Evolutionary conservation across 345 rosid genomes (phyloP), one percentile per base, ranked within the genome.

Genomic region (Populus euphratica): DNA sequence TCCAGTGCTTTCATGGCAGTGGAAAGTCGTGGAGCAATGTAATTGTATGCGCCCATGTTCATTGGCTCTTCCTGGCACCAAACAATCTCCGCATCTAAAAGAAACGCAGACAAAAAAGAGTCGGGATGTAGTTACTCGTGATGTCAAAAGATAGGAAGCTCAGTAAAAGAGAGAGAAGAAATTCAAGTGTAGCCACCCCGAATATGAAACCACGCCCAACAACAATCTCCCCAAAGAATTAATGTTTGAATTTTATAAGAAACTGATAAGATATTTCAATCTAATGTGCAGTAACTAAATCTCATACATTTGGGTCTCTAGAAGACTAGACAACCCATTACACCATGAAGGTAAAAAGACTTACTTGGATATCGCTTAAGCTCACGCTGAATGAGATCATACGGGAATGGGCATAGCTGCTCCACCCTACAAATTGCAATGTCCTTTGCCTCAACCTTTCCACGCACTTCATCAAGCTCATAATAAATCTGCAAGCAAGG

Each of bases 51-150:
- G 67, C 94, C 97, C 94, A 92, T 92, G 90, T 90, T 92, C 97
- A 92, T 92, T 23, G 94, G 93, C 83, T 92, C 97, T 81, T 92
- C 96, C 84, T 92, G 97, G 87, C 94, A 89, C 97, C 97, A 90
- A 38, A 90, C 90, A 0, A 92, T 79, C 90, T 90, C 93, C 0
- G 97, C 91, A 77, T 89, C 94, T 84, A 49, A 31, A 33, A 70
- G 39, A 72, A 76, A 18, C 8, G 23, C 64, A 13, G 12, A 2
- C 21, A 35, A 25, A 25, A 56, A 10, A 16, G 18, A 39, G 72
- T 76, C 39, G 68, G 23, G 9, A 9, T 16, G 12, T 25, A 5
- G 69, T n/a, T 56, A 12, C 35, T 44, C 52, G 52, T 11, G 16
- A 20, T 49, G 41, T 29, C 74, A 18, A 50, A 13, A 18, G 27